phyloP scores from a whole-genome alignment of 495 filamentous ascomycete species.

The Aspergillus coremiiformis region DNA sequence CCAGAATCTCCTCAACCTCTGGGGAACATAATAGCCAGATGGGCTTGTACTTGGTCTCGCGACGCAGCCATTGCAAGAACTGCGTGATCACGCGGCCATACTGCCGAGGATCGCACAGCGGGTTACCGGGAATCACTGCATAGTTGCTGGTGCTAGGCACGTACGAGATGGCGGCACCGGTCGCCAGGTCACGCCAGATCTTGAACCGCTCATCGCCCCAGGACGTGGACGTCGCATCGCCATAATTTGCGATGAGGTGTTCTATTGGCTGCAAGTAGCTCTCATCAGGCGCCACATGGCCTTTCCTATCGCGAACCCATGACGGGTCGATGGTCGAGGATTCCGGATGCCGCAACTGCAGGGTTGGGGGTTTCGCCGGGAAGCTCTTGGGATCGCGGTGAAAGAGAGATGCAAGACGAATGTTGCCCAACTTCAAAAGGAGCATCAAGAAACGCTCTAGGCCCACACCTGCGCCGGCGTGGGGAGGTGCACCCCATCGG shows the following conservation, averaged over 20 bases:
- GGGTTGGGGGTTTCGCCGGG: constrained; percentile 47
- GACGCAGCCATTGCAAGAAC: constrained; percentile 65
- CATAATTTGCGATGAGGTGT: constrained; percentile 81
- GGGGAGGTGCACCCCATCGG: constrained; percentile 79
- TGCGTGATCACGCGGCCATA: constrained; percentile 60
- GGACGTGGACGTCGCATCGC: constrained; percentile 79
- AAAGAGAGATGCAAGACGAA: constrained; percentile 78
- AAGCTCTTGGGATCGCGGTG: constrained; percentile 77
- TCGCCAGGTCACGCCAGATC: constrained; percentile 69
- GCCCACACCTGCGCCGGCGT: constrained; percentile 85
- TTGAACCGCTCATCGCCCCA: constrained; percentile 78
- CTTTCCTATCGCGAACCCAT: constrained; percentile 42
- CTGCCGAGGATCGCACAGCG: constrained; percentile 66
- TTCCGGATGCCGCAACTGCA: constrained; percentile 65
- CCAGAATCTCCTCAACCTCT: constrained; percentile 65
- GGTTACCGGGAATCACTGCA: constrained; percentile 73
- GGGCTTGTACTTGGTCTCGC: constrained; percentile 64
- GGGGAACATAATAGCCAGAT: constrained; percentile 72
- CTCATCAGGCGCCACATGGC: constrained; percentile 30
- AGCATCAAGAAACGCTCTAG: constrained; percentile 84
- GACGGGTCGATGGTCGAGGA: constrained; percentile 63
- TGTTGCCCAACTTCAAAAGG: constrained; percentile 76
- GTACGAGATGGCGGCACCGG: constrained; percentile 73
- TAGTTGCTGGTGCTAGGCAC: constrained; percentile 64
- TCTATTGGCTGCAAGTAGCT: constrained; percentile 63